Base-by-base conservation (phyloP, 768 basidiomycete species). In the Boletus bicolor region DNA sequence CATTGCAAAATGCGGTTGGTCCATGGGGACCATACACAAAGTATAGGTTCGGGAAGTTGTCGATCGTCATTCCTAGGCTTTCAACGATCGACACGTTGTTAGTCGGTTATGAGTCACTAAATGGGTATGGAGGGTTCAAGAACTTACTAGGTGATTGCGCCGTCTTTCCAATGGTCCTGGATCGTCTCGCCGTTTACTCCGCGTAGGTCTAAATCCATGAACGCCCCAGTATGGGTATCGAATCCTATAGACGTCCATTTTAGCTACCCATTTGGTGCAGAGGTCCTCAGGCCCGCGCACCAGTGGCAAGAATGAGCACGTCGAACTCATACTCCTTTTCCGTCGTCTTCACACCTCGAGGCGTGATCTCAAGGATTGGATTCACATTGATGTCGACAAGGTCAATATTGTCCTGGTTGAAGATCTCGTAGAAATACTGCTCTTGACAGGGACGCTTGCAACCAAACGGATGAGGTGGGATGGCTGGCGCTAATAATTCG, bases 41-140 rank as follows among this genome's bases (percentile, higher is more conserved):
- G 41, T 28, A 64, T 1, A 64, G 53, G 42, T 58, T 62, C 26
- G 51, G 60, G 49, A 65, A 55, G 15, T 61, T 61, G 9, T 61
- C 54, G n/a, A 61, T 57, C 19, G 60, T 34, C 59, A 60, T 38
- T 9, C 59, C 53, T 3, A 60, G 44, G 19, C 59, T 58, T 41
- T 47, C 21, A 4, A 17, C 9, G 10, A 12, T 19, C 19, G 19
- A 19, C 5, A 15, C 15, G 5, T 49, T 24, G 17, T 19, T 19
- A 19, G 19, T 19, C 19, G 19, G 14, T 30, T 17, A 21, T 17
- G 7, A 19, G 8, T 15, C 9, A 5, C 3, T 15, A 17, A 36
- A 14, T 5, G 17, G 9, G 21, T 8, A 28, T 1, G 17, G 44
- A 41, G 0, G 6, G 24, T 44, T 12, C 19, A 28, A 38, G 3